Evolutionary conservation across 371 early-diverging fungal species (phyloP), one percentile per base, ranked within the genome.

Genomic region (Sporodiniella umbellata): DNA sequence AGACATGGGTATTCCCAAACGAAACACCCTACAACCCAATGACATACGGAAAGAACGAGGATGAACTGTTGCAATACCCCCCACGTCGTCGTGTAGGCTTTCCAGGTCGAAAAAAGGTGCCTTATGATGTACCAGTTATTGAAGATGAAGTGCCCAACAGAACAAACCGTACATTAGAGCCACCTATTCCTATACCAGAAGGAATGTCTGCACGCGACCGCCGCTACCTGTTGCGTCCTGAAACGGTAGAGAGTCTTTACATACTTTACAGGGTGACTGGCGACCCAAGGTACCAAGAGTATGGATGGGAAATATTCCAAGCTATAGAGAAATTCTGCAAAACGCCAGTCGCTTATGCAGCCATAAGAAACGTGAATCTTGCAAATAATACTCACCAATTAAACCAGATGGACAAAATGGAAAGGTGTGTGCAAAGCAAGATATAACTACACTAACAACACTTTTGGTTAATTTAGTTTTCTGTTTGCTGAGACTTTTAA

Each of bases 221-320:
- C 12, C 46, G 52, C 8, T 58, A 58, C 26, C 23, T 58, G 5
- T 22, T 58, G 15, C 40, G 58, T n/a, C 58, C 58, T 15, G 93
- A 92, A 71, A 84, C 86, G 0, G 56, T 90, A 25, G 93, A 92
- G 64, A 81, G 84, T 38, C 45, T 92, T 6, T 93, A 80, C 70
- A 68, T 81, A 19, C 47, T 87, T 30, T 90, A 79, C 54, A 71
- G 90, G 17, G 63, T 86, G 12, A 89, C 91, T 12, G 85, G 87
- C 1, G 80, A 90, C 52, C 72, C 62, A 12, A 77, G 66, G 37
- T 89, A 83, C 25, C 83, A 86, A 33, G 63, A 59, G 22, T 53
- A 48, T 30, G 87, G 85, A 1, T 86, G 85, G 84, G 64, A 81
- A 21, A 84, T 87, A 24, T 84, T 85, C 54, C 54, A 76, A 59